Conservation (phyloP, 2,329 filamentous ascomycete species). For the Hypomyces perniciosus region DNA sequence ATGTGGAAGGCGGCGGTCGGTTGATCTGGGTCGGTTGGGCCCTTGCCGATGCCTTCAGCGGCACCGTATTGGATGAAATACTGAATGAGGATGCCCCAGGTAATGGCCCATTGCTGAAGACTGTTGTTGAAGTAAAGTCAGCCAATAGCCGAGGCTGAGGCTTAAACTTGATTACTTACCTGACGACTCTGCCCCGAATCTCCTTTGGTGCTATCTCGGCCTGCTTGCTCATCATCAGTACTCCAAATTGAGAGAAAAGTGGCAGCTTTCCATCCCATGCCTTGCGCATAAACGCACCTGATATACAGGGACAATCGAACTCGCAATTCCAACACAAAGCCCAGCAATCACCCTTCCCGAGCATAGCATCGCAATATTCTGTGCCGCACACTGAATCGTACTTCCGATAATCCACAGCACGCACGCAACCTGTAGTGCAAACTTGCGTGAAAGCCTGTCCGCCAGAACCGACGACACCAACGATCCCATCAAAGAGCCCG, state of each 20-base stretch:
- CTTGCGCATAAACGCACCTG: conserved; percentile 30
- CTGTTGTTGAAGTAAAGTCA: conserved; percentile 9
- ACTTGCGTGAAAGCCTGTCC: conserved; percentile 44
- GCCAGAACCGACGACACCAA: conserved; percentile 45
- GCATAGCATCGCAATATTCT: conserved; percentile 66
- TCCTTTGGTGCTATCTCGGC: conserved; percentile 58
- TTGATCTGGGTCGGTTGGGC: conserved; percentile 45
- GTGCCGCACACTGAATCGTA: conserved; percentile 53
- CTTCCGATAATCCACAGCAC: conserved; percentile 46
- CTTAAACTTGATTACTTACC: conserved; percentile 11
- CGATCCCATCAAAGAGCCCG: conserved; percentile 60
- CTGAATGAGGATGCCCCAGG: conserved; percentile 62
- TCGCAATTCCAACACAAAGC: conserved; percentile 67
- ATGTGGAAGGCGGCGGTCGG: conserved; percentile 51
- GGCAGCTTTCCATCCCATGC: too few species aligned
- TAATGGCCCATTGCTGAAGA: conserved; percentile 65
- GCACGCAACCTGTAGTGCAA: conserved; percentile 43
- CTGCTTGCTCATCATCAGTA: conserved; percentile 9
- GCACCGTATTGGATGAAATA: conserved; percentile 63
- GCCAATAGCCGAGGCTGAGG: background rate
- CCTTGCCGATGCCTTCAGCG: conserved; percentile 45
- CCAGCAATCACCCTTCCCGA: conserved; percentile 67
- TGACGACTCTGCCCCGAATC: conserved; percentile 53
- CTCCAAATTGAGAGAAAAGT: too few species aligned
- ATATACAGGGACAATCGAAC: conserved; percentile 65